Evolutionary conservation across 108 stramenopile genomes (phyloP).

Genomic region (Discostella stelligeroides): DNA sequence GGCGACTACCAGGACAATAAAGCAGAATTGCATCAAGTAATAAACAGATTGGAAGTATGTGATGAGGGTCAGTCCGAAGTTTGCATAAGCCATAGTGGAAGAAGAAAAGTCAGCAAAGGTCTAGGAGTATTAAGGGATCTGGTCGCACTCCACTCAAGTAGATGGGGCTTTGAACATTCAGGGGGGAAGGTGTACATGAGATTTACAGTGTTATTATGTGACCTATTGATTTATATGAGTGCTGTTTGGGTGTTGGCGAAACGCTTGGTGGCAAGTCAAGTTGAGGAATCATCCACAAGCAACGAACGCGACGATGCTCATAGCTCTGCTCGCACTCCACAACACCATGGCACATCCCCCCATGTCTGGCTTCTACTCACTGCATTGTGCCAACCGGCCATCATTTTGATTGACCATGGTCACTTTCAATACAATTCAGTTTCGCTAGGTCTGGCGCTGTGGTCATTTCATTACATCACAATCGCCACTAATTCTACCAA

Average conservation of each 20-base stretch:
- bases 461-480: constrained; percentile 68
- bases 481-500: constrained; percentile 14
- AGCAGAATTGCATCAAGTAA: not conserved
- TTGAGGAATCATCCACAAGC: too few species aligned
- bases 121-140: constrained; percentile 28
- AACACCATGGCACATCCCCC: not conserved
- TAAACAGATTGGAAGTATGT: not conserved
- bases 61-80: not conserved
- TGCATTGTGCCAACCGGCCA: constrained; percentile 74
- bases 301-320: too few species aligned
- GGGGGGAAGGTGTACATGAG: constrained; percentile 85
- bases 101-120: constrained; percentile 15
- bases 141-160: constrained; percentile 65
- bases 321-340: too few species aligned
- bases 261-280: constrained; percentile 4
- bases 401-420: constrained; percentile 93
- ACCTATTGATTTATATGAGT: constrained; percentile 61
- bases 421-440: constrained; percentile 97
- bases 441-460: constrained; percentile 83
- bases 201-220: constrained; percentile 67
- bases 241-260: constrained; percentile 52
- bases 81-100: not conserved
- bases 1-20: constrained; percentile 21
- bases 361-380: constrained; percentile 22
- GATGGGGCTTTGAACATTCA: constrained; percentile 81